Percentiles rank a stretch among this genome's conserved stretches.
Conservation (phyloP, 2,329 filamentous ascomycete species). For the Hymenoscyphus infarciens region DNA sequence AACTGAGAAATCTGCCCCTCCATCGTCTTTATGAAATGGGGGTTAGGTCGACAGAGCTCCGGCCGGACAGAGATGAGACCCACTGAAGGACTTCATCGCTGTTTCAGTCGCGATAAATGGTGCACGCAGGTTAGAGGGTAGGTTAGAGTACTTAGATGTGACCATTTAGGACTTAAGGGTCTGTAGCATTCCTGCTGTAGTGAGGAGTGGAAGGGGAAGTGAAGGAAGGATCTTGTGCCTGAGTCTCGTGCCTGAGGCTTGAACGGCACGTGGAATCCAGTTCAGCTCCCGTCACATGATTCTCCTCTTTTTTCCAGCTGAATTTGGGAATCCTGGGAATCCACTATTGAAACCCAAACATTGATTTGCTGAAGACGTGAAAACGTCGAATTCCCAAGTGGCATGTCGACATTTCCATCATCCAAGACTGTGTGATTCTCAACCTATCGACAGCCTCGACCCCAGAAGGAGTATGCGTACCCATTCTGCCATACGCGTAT, state of each 20-base stretch:
- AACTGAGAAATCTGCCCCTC: not conserved
- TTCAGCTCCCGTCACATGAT: too few species aligned
- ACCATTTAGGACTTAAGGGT: too few species aligned
- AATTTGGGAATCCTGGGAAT: not conserved
- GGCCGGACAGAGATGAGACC: slow-evolving; percentile 1
- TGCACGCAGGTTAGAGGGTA: not conserved
- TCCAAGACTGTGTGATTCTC: not conserved
- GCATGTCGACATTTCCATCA: too few species aligned
- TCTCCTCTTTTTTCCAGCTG: too few species aligned
- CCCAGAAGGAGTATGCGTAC: not conserved
- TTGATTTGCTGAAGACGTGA: not conserved
- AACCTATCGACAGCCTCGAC: not conserved
- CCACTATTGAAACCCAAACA: not conserved
- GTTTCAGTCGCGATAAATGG: not conserved
- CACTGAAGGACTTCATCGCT: not conserved
- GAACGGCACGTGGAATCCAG: not conserved
- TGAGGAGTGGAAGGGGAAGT: too few species aligned
- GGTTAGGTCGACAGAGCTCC: slow-evolving; percentile 14
- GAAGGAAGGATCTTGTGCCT: too few species aligned
- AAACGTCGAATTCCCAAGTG: not conserved
- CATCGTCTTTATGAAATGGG: not conserved
- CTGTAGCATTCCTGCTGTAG: too few species aligned
- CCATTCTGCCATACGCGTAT: not conserved
- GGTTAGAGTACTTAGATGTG: too few species aligned
- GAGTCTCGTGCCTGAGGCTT: not conserved